Conservation (phyloP, 2,329 filamentous ascomycete genomes). For the Myriosclerotinia duriaeana region DNA sequence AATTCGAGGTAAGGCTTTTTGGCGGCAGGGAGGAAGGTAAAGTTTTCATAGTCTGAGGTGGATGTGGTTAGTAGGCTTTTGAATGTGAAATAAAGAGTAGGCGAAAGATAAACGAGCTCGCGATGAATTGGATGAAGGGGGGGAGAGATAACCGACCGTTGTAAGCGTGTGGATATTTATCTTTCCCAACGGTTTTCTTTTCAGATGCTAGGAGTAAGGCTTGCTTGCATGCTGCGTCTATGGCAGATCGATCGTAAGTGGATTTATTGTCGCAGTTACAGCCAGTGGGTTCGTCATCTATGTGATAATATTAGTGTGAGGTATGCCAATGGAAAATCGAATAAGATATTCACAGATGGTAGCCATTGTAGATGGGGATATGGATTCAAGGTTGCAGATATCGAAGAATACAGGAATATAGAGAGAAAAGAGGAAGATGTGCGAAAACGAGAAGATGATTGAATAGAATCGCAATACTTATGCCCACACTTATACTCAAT, state of each 20-base stretch:
- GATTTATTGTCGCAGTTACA: slow-evolving; percentile 34
- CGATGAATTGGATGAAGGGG: neutral
- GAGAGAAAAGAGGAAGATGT: neutral
- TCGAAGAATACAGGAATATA: neutral
- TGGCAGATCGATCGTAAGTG: slow-evolving; percentile 33
- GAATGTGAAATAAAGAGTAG: too few relatives aligned
- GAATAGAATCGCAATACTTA: neutral
- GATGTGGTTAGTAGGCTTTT: neutral
- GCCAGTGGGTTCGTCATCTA: slow-evolving; percentile 31
- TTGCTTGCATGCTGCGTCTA: slow-evolving; percentile 36
- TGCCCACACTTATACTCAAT: neutral
- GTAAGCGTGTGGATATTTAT: slow-evolving; percentile 41
- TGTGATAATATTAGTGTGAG: neutral
- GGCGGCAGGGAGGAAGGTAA: slow-evolving; percentile 38
- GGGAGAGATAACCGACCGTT: slow-evolving; percentile 30
- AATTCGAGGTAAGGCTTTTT: slow-evolving; percentile 40
- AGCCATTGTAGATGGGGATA: neutral
- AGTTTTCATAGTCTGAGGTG: slow-evolving; percentile 38
- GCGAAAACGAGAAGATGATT: neutral
- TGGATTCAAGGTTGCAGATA: neutral
- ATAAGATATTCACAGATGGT: slow-evolving; percentile 14
- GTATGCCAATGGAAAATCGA: neutral
- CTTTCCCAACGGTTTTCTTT: slow-evolving; percentile 33
- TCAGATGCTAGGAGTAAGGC: slow-evolving; percentile 35
- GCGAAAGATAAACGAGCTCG: neutral